Evolutionary conservation across 768 basidiomycete genomes (phyloP).

Genomic region (Leucogyrophana mollusca): DNA sequence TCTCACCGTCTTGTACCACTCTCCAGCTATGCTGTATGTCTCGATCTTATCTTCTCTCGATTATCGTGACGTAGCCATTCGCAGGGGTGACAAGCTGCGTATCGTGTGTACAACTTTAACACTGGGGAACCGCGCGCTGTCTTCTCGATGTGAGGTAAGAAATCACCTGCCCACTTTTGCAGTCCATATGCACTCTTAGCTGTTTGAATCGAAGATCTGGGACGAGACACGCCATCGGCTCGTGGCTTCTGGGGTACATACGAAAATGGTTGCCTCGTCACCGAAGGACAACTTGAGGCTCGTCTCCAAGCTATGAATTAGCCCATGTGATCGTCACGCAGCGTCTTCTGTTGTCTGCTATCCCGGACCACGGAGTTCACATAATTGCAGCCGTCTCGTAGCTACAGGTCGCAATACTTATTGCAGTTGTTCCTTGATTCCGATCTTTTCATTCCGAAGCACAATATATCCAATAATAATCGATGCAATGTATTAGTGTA

Average conservation of each 20-base stretch:
- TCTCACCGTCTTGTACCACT: constrained; percentile 52
- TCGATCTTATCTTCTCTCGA: neutral
- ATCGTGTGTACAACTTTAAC: constrained; percentile 53
- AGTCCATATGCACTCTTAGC: neutral
- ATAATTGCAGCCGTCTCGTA: too few species aligned
- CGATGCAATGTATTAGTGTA: too few species aligned
- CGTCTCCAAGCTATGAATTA: too few species aligned
- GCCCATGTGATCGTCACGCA: too few species aligned
- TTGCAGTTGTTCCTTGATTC: too few species aligned
- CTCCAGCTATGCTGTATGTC: constrained; percentile 48
- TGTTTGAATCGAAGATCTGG: constrained; percentile 53
- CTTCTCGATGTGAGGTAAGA: constrained; percentile 50
- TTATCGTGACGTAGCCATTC: neutral
- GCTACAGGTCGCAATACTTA: too few species aligned
- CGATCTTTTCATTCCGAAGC: too few species aligned
- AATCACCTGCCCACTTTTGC: neutral
- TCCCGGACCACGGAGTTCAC: too few species aligned
- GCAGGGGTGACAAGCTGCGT: constrained; percentile 48
- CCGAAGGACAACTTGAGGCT: neutral
- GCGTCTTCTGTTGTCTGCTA: too few species aligned
- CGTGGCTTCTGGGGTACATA: constrained; percentile 53
- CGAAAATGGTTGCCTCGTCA: constrained; percentile 51
- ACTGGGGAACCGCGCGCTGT: constrained; percentile 44
- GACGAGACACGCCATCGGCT: constrained; percentile 49
- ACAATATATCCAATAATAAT: too few species aligned